Base-by-base conservation (phyloP, 2,329 filamentous ascomycete genomes). In the Chaetothyriales sp. region DNA sequence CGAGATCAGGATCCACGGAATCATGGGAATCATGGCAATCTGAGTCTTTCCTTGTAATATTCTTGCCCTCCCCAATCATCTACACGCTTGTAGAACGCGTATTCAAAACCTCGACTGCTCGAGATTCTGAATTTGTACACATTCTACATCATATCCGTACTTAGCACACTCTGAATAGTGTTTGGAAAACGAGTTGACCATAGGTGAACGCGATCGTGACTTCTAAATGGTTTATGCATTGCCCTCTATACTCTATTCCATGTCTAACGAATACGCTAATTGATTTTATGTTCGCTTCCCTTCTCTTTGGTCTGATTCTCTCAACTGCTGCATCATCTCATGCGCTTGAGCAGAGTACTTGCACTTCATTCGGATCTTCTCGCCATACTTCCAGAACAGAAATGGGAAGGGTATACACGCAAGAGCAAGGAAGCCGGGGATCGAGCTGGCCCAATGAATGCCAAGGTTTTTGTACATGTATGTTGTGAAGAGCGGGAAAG, bases 401-500 rank as follows among this genome's bases (percentile, higher is more conserved):
- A 70, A 70, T 2, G 68, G 68, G 51, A 71, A 69, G 0, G 69
- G 69, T 6, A 70, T 62, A 39, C 68, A 70, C 2, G 64, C 65
- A 12, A 73, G 55, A 1, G 70, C 70, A 36, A 74, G 52, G 57
- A 74, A 73, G 0, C 65, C 72, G 0, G 70, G 70, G 18, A 74
- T 60, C 20, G 64, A 67, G 7, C 66, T 68, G 5, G 70, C 72
- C 72, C 71, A 74, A 52, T 72, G 68, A 18, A 73, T 70, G 5
- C 71, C 70, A 20, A 74, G 60, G 18, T 63, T 60, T 2, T 63
- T 19, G 49, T 71, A 74, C 66, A 74, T 68, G 20, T 69, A 62
- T 1, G 60, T 65, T 6, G 70, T 72, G 62, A 73, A 73, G 8
- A 74, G 61, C 2, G 72, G 72, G 55, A 74, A 73, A 4, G 64